These are phyloP conservation scores for Solanum chmielewskii DNA, from an alignment of 257 asterid genomes.

Conservation along the genomic window DNA sequence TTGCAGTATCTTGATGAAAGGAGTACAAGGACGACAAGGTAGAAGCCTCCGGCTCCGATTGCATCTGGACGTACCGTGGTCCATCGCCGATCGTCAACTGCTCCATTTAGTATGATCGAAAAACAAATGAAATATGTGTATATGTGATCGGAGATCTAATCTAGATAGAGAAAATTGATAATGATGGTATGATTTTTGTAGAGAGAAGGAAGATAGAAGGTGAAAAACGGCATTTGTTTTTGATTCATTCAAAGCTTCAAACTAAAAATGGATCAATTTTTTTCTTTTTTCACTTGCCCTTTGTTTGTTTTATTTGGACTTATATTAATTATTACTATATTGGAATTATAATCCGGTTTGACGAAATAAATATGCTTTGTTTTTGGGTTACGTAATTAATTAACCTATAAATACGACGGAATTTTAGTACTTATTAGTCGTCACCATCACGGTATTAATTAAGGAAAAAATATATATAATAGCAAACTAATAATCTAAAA, in stretches of 20 bases:
- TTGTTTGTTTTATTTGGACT: background rate
- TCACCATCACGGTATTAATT: background rate
- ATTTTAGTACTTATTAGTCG: background rate
- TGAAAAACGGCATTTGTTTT: background rate
- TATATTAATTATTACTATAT: no score
- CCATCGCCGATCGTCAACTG: constrained; percentile 34
- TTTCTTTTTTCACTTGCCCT: background rate
- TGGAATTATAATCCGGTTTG: background rate
- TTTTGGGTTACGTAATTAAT: background rate
- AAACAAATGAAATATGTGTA: background rate
- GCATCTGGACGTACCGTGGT: constrained; percentile 40
- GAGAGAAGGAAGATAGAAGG: background rate
- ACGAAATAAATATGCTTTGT: background rate
- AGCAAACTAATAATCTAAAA: no score
- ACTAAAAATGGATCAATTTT: background rate
- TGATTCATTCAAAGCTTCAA: background rate
- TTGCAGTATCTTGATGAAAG: constrained; percentile 21
- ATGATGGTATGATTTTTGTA: background rate
- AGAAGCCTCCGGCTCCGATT: constrained; percentile 39
- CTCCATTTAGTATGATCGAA: constrained; percentile 18
- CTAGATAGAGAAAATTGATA: background rate
- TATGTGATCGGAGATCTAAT: background rate
- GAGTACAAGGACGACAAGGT: constrained; percentile 44
- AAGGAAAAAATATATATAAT: background rate
- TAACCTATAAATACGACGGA: background rate